These are phyloP conservation scores for Penicillium janthinellum DNA, from an alignment of 2,329 filamentous ascomycete species.

Conservation along the genomic window DNA sequence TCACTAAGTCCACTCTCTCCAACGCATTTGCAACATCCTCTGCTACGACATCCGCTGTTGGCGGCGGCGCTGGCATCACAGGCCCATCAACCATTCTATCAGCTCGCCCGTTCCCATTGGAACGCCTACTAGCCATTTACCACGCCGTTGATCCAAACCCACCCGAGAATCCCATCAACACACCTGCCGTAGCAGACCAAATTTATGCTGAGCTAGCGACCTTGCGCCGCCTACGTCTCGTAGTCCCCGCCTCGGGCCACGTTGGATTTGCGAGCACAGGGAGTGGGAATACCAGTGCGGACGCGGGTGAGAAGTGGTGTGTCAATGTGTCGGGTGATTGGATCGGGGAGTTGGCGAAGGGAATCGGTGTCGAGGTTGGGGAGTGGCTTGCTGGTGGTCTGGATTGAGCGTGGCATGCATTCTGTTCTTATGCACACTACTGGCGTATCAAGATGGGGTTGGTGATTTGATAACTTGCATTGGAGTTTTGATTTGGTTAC, in stretches of 20 bases:
- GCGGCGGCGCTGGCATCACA: constrained; percentile 34
- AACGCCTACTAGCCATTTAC: constrained; percentile 51
- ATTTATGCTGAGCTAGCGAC: constrained; percentile 51
- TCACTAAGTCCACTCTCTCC: constrained; percentile 45
- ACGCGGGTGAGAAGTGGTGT: constrained; percentile 51
- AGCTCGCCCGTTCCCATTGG: constrained; percentile 48
- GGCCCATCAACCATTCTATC: constrained; percentile 45
- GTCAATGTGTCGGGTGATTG: constrained; percentile 51
- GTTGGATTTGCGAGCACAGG: constrained; percentile 34
- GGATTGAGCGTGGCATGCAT: constrained; percentile 27
- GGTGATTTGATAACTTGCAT: constrained; percentile 3
- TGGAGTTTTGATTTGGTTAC: background rate
- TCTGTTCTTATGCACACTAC: background rate
- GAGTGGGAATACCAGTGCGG: constrained; percentile 40
- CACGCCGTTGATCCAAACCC: constrained; percentile 51
- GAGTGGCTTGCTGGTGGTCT: constrained; percentile 47
- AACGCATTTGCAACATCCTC: constrained; percentile 44
- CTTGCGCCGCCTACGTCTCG: constrained; percentile 48
- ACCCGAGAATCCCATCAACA: constrained; percentile 41
- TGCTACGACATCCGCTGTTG: constrained; percentile 37
- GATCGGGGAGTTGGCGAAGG: constrained; percentile 49
- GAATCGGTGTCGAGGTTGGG: constrained; percentile 49
- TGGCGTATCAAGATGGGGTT: constrained; percentile 3
- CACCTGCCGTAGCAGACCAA: constrained; percentile 43
- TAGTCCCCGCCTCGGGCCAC: constrained; percentile 46